Base-by-base conservation (phyloP, 192 early-diverging fungal genomes). In the Chytriomyces sp. region DNA sequence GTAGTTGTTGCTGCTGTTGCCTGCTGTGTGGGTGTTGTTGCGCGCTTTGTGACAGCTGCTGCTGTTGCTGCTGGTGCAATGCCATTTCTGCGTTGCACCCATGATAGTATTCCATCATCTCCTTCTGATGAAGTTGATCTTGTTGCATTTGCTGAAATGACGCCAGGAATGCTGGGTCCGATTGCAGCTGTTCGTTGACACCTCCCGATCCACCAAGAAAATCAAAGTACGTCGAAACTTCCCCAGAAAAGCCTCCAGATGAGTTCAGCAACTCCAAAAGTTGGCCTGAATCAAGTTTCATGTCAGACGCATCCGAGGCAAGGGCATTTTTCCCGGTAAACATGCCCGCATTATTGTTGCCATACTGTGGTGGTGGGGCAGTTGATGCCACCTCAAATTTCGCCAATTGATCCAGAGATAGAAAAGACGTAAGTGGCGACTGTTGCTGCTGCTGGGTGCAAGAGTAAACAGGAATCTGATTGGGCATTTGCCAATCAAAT, bases 211-310 rank as follows among this genome's bases (percentile, higher is more conserved):
- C 47, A 45, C 43, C 16, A 18, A 64, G 28, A 26, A 64, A 64
- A 18, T 23, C 13, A 28, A 64, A 26, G 64, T 18, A 23, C 13
- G 13, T 64, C n/a, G 64, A 13, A 16, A 28, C 26, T 18, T 50
- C 23, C 53, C 49, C 35, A 70, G 44, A 70, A 13, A 48, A 44
- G 53, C 18, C 13, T 50, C 49, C 46, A 35, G 13, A 23, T 48
- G 49, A n/a, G 50, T 70, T 20, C 7, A 26, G 26, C 69, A 47
- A 70, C 18, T 59, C n/a, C 69, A 18, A 50, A 8, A 70, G 69
- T 6, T 57, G 57, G 13, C 57, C 49, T 70, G 49, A 50, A 20
- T 59, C 24, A 18, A 70, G 50, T 53, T 70, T 70, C 69, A 70
- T 70, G 20, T 70, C 69, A 10, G 13, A 18, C 47, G 67, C 28